A percentile compares a stretch with the other conserved stretches of the same genome.
Conservation (phyloP, 495 filamentous ascomycete genomes). For the Talaromyces ruber region DNA sequence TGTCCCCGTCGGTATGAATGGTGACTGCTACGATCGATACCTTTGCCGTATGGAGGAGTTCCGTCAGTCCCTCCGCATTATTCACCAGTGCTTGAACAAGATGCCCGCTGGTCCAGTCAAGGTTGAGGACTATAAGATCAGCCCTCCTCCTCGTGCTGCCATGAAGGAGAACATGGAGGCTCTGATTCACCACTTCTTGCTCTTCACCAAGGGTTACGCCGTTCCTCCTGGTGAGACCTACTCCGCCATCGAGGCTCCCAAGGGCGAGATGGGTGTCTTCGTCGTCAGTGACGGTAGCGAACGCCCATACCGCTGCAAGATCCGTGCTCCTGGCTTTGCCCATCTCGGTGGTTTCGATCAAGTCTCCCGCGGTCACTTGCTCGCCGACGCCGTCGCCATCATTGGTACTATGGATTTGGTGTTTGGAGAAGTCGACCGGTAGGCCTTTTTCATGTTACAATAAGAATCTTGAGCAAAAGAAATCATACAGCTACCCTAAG, state of each 20-base stretch:
- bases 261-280: slow-evolving; percentile 99
- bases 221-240: slow-evolving; percentile 99
- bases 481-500: neutral
- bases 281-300: slow-evolving; percentile 95
- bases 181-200: slow-evolving; percentile 96
- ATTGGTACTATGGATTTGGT: slow-evolving; percentile 89
- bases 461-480: slow-evolving; percentile 2
- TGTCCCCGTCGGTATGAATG: slow-evolving; percentile 91
- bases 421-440: slow-evolving; percentile 66
- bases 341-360: slow-evolving; percentile 94
- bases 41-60: slow-evolving; percentile 99
- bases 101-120: slow-evolving; percentile 92
- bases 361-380: slow-evolving; percentile 78
- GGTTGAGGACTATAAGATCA: slow-evolving; percentile 98
- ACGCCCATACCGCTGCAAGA: slow-evolving; percentile 95
- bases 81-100: slow-evolving; percentile 97
- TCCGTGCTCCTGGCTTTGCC: slow-evolving; percentile 92
- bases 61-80: slow-evolving; percentile 93
- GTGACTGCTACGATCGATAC: slow-evolving; percentile 99
- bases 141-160: slow-evolving; percentile 88
- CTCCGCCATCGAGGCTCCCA: slow-evolving; percentile 93
- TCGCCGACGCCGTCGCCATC: slow-evolving; percentile 95
- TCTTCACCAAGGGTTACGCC: slow-evolving; percentile 96
- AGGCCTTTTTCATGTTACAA: slow-evolving; percentile 20
- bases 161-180: slow-evolving; percentile 99